Evolutionary conservation across 129 eudicot species (phyloP), one percentile per base, ranked within the genome.

Genomic region (Flaveria robusta): DNA sequence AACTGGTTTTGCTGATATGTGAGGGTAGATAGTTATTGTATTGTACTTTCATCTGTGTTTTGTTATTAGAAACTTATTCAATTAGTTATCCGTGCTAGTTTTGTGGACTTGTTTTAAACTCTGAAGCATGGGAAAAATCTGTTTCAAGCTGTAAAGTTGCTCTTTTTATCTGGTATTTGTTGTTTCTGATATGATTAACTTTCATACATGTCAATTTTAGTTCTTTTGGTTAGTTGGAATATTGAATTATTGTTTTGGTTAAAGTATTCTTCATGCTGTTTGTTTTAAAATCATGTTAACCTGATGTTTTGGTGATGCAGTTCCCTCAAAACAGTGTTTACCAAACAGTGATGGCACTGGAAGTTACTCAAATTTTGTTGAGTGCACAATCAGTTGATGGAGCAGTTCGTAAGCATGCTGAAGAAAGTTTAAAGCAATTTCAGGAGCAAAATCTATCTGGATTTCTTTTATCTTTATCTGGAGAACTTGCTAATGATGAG

Each of bases 351-450:
- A 88, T 88, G 96, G 90, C 94, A 46, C 75, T 84, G 87, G 98
- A 93, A 81, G 88, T 93, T 26, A 93, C 98, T 78, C 92, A 88
- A 73, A 64, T 90, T 70, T 91, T 93, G 83, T 68, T 93, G 74
- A 93, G 81, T 77, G 98, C 98, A 54, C 97, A 93, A 63, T 74
- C 97, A 13, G 91, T 86, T 55, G 98, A 93, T 80, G 91, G 89
- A 66, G 70, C 92, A 13, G 88, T 88, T 68, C 88, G 98, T 60
- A 86, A 88, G 74, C 96, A 93, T 70, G 97, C 98, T 7, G 97
- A 93, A 84, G 97, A 93, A 55, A 85, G 85, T 29, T 70, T 93
- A 75, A 90, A 87, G 73, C 92, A 88, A 80, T 93, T 93, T 72
- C 97, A 90, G 83, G 98, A 93, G 66, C 97, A 90, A 80, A 93